Percentiles rank a stretch among this genome's conserved stretches.
Evolutionary conservation across 257 asterid genomes (phyloP).

Genomic region (Ophiorrhiza pumila): DNA sequence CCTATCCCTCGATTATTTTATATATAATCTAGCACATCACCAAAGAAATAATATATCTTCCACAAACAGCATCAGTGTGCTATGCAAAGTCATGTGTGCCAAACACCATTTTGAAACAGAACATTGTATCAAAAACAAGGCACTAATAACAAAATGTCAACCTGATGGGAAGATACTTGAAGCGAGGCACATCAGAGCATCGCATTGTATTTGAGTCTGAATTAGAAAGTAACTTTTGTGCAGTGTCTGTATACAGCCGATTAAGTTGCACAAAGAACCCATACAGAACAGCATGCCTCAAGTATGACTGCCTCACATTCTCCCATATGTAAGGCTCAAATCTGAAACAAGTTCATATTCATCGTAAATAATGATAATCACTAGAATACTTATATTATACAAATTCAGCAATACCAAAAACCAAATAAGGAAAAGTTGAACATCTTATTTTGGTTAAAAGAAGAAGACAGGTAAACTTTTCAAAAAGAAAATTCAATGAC

Average conservation of each 20-base stretch:
- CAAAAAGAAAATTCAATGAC: not conserved
- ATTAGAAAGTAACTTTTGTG: conserved; percentile 77
- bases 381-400: conserved; percentile 5
- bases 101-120: not conserved
- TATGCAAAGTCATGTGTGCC: not conserved
- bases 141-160: conserved; percentile 23
- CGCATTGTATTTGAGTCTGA: conserved; percentile 93
- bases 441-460: not conserved
- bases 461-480: not conserved
- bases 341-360: conserved; percentile 42
- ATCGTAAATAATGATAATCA: conserved; percentile 15
- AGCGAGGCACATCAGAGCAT: conserved; percentile 95
- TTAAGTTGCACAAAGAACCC: conserved; percentile 97
- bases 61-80: not conserved
- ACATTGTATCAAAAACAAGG: not conserved
- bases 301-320: conserved; percentile 86
- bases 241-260: conserved; percentile 64
- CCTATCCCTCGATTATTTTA: not conserved
- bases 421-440: not conserved
- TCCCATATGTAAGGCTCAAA: conserved; percentile 96
- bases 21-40: not conserved
- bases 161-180: conserved; percentile 99
- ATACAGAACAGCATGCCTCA: conserved; percentile 88
- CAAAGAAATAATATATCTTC: not conserved
- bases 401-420: not conserved